Conservation (phyloP, 2,329 filamentous ascomycete species). For the Phaeosphaeria sp. region DNA sequence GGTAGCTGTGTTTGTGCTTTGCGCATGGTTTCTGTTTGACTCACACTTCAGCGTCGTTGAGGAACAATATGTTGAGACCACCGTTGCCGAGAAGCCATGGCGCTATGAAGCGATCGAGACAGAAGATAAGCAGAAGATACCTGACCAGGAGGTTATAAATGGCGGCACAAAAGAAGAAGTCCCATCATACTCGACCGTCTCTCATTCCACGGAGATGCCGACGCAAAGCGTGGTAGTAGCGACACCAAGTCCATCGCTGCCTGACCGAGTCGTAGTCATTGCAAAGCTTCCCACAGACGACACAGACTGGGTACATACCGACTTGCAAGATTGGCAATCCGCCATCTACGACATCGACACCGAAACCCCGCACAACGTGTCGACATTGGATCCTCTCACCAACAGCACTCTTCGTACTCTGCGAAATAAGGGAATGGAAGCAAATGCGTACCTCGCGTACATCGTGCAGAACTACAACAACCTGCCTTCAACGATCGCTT, state of each 20-base stretch:
- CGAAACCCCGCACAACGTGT: constrained; percentile 18
- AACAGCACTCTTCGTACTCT: constrained; percentile 22
- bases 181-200: background rate
- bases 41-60: constrained; percentile 12
- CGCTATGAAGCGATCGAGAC: constrained; percentile 14
- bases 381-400: constrained; percentile 22
- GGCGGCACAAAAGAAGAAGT: background rate
- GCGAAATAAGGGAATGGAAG: constrained; percentile 30
- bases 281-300: constrained; percentile 25
- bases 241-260: constrained; percentile 12
- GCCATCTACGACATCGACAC: constrained; percentile 46
- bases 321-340: constrained; percentile 49
- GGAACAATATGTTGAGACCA: constrained; percentile 4
- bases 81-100: constrained; percentile 13
- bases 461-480: constrained; percentile 32
- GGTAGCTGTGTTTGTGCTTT: constrained; percentile 20
- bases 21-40: constrained; percentile 20
- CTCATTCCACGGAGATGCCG: background rate
- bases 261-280: constrained; percentile 27
- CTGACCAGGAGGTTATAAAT: background rate
- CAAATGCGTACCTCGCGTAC: constrained; percentile 33
- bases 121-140: constrained; percentile 13
- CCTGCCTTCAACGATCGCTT: constrained; percentile 26
- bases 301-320: constrained; percentile 25
- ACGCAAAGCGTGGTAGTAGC: constrained; percentile 10